phyloP scores from a whole-genome alignment of 2,329 filamentous ascomycete species.

The Huntiella moniliformis region DNA sequence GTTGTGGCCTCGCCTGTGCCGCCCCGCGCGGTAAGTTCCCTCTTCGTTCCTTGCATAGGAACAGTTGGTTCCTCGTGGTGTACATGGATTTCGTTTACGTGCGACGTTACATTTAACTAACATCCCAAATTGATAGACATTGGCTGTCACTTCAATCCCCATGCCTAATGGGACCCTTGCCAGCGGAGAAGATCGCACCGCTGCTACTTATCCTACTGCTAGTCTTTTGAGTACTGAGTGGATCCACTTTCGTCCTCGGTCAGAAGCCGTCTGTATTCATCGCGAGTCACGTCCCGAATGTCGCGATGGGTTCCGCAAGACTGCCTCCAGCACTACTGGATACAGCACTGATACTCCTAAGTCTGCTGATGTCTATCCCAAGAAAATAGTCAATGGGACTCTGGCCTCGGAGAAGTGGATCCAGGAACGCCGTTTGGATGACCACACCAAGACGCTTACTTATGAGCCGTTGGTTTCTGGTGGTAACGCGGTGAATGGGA shows the following conservation, averaged over 20 bases:
- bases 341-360: neutral
- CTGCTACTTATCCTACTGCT: neutral
- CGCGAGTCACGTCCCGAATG: neutral
- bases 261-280: conserved; percentile 2
- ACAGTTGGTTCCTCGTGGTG: too few species aligned
- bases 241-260: conserved; percentile 1
- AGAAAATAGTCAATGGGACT: neutral
- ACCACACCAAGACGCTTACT: neutral
- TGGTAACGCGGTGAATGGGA: neutral
- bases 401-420: neutral
- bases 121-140: too few species aligned
- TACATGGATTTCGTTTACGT: too few species aligned
- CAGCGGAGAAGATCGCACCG: too few species aligned
- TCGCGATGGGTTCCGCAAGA: neutral
- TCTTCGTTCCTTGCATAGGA: too few species aligned
- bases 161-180: too few species aligned
- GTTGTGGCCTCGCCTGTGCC: too few species aligned
- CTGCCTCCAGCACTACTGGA: neutral
- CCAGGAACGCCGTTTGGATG: neutral
- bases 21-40: too few species aligned
- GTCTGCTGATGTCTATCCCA: neutral
- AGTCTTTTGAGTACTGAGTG: neutral
- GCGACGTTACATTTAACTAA: too few species aligned
- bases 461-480: neutral
- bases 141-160: too few species aligned